phyloP scores from a whole-genome alignment of 257 asterid genomes.

The Rehmannia glutinosa region DNA sequence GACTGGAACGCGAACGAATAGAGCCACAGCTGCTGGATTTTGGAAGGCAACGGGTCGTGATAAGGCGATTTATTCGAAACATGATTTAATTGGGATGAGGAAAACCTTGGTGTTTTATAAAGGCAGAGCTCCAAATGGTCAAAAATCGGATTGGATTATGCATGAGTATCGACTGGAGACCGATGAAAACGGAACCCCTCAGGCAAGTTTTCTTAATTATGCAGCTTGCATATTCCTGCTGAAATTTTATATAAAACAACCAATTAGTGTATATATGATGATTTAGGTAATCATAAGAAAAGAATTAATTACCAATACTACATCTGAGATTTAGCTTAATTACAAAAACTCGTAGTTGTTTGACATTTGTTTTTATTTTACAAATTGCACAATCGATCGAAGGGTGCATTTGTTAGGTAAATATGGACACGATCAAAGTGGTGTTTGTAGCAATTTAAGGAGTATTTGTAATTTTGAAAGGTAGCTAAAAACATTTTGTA shows the following conservation, averaged over 20 bases:
- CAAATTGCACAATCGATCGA: no score
- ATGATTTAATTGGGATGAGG: constrained; percentile 81
- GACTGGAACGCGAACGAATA: constrained; percentile 82
- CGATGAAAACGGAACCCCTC: constrained; percentile 72
- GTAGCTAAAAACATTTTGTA: no score
- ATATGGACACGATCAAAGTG: no score
- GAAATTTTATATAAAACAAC: background rate
- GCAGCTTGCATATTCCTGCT: no score
- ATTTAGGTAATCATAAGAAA: background rate
- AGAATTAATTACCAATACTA: no score
- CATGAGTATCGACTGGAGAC: constrained; percentile 88
- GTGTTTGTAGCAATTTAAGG: no score
- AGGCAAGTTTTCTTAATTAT: constrained; percentile 51
- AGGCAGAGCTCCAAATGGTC: constrained; percentile 95
- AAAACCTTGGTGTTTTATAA: constrained; percentile 80
- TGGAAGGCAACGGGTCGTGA: constrained; percentile 98
- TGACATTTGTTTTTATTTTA: no score
- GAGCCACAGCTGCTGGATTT: constrained; percentile 90
- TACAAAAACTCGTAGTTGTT: no score
- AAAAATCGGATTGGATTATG: constrained; percentile 93
- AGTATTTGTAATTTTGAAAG: no score
- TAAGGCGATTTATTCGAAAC: constrained; percentile 80
- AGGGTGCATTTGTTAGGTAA: background rate
- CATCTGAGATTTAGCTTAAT: no score
- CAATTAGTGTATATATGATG: background rate